phyloP scores from a whole-genome alignment of 345 rosid species.

The Schrenkiella parvula region DNA sequence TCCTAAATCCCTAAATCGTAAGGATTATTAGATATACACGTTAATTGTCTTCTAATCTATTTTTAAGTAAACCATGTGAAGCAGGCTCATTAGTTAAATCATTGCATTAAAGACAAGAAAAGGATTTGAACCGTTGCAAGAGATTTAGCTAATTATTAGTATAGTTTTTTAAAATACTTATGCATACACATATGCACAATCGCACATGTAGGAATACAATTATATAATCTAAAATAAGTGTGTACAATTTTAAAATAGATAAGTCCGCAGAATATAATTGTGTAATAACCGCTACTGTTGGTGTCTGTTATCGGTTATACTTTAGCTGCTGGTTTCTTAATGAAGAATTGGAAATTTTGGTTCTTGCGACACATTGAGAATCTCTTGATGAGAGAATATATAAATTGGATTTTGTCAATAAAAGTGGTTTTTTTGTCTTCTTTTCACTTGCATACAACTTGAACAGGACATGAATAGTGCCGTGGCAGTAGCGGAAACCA shows the following conservation, averaged over 20 bases:
- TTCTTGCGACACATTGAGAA: not conserved
- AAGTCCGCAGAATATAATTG: not conserved
- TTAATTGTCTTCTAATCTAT: not conserved
- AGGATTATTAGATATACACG: too few relatives aligned
- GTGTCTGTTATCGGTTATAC: too few relatives aligned
- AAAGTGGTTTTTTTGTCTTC: not conserved
- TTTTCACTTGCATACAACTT: not conserved
- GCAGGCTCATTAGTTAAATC: not conserved
- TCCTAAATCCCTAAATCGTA: not conserved
- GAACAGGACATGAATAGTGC: not conserved
- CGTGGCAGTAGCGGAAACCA: not conserved
- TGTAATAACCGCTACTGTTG: not conserved
- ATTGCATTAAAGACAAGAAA: not conserved
- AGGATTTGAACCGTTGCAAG: not conserved
- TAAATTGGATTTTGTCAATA: not conserved
- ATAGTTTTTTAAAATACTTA: not conserved
- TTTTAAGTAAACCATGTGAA: not conserved
- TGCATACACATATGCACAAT: not conserved
- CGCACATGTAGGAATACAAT: not conserved
- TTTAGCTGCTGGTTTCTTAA: not conserved
- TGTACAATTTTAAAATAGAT: not conserved
- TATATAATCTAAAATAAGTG: not conserved
- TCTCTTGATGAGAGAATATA: not conserved
- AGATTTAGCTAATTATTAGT: not conserved
- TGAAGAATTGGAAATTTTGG: not conserved